Base-by-base conservation (phyloP, 768 basidiomycete species). In the Lactarius hatsudake region DNA sequence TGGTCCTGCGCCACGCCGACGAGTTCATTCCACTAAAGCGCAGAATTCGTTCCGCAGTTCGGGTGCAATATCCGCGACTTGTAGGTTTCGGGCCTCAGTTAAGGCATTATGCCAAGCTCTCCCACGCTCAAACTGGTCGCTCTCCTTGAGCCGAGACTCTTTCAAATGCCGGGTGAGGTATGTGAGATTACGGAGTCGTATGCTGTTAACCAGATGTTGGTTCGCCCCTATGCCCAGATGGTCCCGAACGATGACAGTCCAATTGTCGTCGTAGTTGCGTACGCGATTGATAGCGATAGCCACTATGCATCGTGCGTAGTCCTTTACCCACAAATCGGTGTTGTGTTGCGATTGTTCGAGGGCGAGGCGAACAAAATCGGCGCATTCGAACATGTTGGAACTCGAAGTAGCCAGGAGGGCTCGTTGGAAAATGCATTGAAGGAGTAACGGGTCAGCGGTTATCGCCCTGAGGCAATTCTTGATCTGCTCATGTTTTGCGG, bases 261-360 rank as follows among this genome's bases (percentile, higher is more conserved):
- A 66, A 13, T 59, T 30, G 8, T 18, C 10, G 17, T 48, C n/a
- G 13, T 55, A 34, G n/a, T 61, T 26, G 4, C 30, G n/a, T 12
- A 62, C 40, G 43, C 43, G 54, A n/a, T 45, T 48, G 43, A 66
- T 57, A n/a, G 60, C 60, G n/a, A 61, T 18, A 32, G 65, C 65
- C 3, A 62, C 42, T 34, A 66, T 62, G 36, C 60, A 66, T 30
- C n/a, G 54, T 57, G 65, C 60, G 36, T 48, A 43, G 40, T 48
- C 26, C 15, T 26, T 38, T 15, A 43, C 6, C 38, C 34, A 59
- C 15, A 1, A 2, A 28, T 61, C 65, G 17, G 60, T 18, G 2
- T 57, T 43, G n/a, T 13, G 15, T 23, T 57, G 30, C 8, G 34
- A 26, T 36, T 36, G 30, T 40, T 34, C 61, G 26, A 61, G 32